Conservation (phyloP, 2,329 filamentous ascomycete genomes). For the Septoria petroselini region DNA sequence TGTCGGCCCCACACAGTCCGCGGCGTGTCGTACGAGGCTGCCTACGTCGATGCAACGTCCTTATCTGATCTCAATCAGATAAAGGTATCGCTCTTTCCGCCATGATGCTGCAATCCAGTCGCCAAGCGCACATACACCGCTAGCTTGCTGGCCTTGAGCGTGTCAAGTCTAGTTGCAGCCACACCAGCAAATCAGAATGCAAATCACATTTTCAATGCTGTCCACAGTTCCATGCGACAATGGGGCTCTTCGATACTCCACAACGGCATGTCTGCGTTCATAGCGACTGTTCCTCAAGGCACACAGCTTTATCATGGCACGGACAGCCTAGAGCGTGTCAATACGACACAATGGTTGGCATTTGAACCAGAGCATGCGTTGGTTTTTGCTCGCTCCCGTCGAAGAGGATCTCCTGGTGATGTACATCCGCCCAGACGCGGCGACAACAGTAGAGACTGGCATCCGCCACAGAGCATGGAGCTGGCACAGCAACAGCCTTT, state of each 20-base stretch:
- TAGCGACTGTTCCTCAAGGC: constrained; percentile 61
- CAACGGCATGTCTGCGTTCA: constrained; percentile 71
- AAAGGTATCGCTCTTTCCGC: no score
- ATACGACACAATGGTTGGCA: constrained; percentile 66
- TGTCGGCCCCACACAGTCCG: no score
- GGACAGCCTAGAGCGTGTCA: constrained; percentile 45
- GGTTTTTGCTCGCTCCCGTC: constrained; percentile 53
- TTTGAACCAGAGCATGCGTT: constrained; percentile 74
- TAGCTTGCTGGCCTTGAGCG: background rate
- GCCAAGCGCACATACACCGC: background rate
- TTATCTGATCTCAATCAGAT: constrained; percentile 1
- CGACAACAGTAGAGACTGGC: constrained; percentile 6
- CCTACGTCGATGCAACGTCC: background rate
- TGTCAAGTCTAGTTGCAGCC: background rate
- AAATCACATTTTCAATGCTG: constrained; percentile 64
- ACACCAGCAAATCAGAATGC: constrained; percentile 15
- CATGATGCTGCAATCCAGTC: background rate
- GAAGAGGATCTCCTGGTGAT: constrained; percentile 18
- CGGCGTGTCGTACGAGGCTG: background rate
- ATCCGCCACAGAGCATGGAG: constrained; percentile 11
- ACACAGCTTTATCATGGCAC: constrained; percentile 68
- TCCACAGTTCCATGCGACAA: constrained; percentile 69
- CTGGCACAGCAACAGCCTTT: constrained; percentile 7
- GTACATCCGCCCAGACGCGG: constrained; percentile 7
- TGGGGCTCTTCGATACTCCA: constrained; percentile 71